A percentile compares a stretch with the other conserved stretches of the same genome.
Conservation (phyloP, 2,329 filamentous ascomycete species). For the Aspergillus fijiensis region DNA sequence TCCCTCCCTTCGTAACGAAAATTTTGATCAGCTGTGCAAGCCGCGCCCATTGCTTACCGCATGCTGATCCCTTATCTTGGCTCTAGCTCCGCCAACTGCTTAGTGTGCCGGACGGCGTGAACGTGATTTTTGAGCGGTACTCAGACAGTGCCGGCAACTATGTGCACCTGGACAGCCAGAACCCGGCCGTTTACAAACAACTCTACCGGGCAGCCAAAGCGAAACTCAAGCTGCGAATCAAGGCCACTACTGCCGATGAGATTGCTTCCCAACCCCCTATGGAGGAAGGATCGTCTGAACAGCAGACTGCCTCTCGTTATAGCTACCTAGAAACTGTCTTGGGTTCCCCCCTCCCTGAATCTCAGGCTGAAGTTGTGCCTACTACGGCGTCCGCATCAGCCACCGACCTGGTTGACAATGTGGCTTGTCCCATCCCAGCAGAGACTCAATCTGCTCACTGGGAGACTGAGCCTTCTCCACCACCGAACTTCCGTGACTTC, state of each 20-base stretch:
- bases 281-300: conserved; percentile 15
- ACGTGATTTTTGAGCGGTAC: conserved; percentile 80
- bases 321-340: conserved; percentile 47
- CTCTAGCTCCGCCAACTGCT: conserved; percentile 69
- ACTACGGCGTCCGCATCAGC: conserved; percentile 11
- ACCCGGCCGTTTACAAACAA: conserved; percentile 88
- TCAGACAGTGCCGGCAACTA: conserved; percentile 87
- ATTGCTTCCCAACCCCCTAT: conserved; percentile 16
- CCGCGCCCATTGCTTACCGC: background rate
- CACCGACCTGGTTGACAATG: conserved; percentile 10
- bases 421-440: conserved; percentile 7
- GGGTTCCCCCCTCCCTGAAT: conserved; percentile 28
- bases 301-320: conserved; percentile 28
- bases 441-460: conserved; percentile 10
- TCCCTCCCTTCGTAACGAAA: background rate
- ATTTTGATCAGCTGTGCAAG: background rate
- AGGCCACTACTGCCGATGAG: conserved; percentile 56
- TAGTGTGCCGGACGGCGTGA: conserved; percentile 60
- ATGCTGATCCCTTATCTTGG: conserved; percentile 26
- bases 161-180: conserved; percentile 73
- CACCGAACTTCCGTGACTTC: conserved; percentile 29
- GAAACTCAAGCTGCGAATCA: conserved; percentile 94
- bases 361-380: conserved; percentile 16
- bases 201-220: conserved; percentile 95
- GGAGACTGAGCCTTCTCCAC: conserved; percentile 8